Conservation (phyloP, 1,139 yeast genomes). For the Geotrichum klebahnii region DNA sequence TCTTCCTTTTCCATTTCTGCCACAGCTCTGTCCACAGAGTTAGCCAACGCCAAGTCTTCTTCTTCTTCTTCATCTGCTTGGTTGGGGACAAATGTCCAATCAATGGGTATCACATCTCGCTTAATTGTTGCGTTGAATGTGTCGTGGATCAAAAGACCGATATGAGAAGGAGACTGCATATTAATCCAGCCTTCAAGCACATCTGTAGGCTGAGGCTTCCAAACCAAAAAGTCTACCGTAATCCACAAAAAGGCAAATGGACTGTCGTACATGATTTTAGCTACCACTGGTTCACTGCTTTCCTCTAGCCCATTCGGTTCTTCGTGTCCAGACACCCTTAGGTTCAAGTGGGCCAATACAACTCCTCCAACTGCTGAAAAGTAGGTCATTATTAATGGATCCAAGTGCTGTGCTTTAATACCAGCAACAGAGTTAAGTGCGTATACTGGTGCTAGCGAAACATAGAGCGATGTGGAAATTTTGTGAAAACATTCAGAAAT, state of each 20-base stretch:
- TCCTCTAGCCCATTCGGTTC: constrained; percentile 46
- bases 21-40: constrained; percentile 25
- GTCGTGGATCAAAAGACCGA: constrained; percentile 85
- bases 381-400: constrained; percentile 82
- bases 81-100: constrained; percentile 78
- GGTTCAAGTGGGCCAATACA: constrained; percentile 69
- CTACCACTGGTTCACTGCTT: constrained; percentile 43
- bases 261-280: constrained; percentile 64
- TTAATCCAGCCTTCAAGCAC: constrained; percentile 77
- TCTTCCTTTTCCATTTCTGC: constrained; percentile 23
- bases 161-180: constrained; percentile 92
- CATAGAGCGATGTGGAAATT: constrained; percentile 62
- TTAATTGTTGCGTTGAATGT: constrained; percentile 92
- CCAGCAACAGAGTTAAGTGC: constrained; percentile 68
- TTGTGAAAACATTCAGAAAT: constrained; percentile 60
- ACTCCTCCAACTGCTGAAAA: constrained; percentile 73
- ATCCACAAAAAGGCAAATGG: constrained; percentile 89
- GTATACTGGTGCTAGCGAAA: constrained; percentile 82
- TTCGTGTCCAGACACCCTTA: constrained; percentile 54
- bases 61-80: constrained; percentile 55
- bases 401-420: constrained; percentile 78
- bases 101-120: constrained; percentile 71
- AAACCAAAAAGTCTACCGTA: constrained; percentile 72
- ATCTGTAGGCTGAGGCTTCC: constrained; percentile 89
- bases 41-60: constrained; percentile 25